Conservation (phyloP, 352 stramenopile genomes). For the Aphanomyces euteiches region DNA sequence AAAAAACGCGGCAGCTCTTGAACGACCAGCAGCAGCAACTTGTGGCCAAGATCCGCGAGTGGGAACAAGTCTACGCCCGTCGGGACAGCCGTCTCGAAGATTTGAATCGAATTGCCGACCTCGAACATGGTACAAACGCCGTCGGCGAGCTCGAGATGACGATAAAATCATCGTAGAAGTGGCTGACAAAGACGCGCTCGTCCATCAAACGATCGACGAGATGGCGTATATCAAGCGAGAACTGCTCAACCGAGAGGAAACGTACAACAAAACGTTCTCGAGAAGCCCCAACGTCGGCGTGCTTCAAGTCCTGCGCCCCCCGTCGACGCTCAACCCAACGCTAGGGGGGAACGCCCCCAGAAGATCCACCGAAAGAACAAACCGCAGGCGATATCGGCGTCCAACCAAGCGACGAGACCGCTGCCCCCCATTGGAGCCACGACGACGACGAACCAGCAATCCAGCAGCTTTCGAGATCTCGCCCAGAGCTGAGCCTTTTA, state of each 20-base stretch:
- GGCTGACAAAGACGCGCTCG: slow-evolving; percentile 63
- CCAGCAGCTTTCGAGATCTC: slow-evolving; percentile 15
- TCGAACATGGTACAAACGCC: slow-evolving; percentile 41
- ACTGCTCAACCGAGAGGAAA: slow-evolving; percentile 90
- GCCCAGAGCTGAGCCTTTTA: not conserved
- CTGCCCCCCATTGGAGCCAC: slow-evolving; percentile 21
- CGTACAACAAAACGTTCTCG: slow-evolving; percentile 92
- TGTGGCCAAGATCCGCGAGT: slow-evolving; percentile 44
- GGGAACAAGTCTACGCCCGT: slow-evolving; percentile 53
- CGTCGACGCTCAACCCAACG: slow-evolving; percentile 28
- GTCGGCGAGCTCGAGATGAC: not conserved
- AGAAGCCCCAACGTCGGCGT: slow-evolving; percentile 82
- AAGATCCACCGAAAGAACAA: slow-evolving; percentile 42
- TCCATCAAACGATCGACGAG: slow-evolving; percentile 72
- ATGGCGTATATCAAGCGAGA: slow-evolving; percentile 92
- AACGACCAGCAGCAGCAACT: slow-evolving; percentile 50
- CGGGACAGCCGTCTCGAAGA: slow-evolving; percentile 76
- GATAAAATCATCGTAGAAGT: slow-evolving; percentile 35
- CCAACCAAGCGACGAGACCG: not conserved
- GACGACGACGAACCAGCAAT: slow-evolving; percentile 19
- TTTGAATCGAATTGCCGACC: slow-evolving; percentile 63
- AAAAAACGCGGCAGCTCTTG: slow-evolving; percentile 54
- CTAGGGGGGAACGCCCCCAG: slow-evolving; percentile 28
- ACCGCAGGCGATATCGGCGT: not conserved
- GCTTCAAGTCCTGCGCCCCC: slow-evolving; percentile 80